phyloP scores from a whole-genome alignment of 2,329 filamentous ascomycete genomes.

The Tolypocladium album region DNA sequence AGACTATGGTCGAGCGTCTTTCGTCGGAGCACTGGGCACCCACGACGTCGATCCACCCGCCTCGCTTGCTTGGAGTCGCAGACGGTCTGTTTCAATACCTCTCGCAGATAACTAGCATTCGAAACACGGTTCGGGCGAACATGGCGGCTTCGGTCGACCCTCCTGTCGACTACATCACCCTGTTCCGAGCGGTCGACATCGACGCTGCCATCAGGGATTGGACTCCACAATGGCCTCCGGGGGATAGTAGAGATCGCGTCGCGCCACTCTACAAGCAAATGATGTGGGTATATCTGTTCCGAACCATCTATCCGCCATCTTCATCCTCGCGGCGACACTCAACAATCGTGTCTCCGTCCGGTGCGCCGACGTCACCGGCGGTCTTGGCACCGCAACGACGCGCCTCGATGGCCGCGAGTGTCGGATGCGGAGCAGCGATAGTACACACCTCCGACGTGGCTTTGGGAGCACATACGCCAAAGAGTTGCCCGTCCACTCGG shows the following conservation, averaged over 20 bases:
- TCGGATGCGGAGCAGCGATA: constrained; percentile 4
- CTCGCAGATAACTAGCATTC: constrained; percentile 65
- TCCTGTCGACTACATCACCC: constrained; percentile 59
- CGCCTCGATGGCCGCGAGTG: constrained; percentile 23
- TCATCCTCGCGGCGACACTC: constrained; percentile 16
- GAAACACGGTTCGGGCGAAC: constrained; percentile 61
- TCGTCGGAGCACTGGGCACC: constrained; percentile 34
- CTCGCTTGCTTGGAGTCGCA: constrained; percentile 65
- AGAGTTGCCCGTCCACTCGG: constrained; percentile 21
- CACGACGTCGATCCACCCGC: constrained; percentile 29
- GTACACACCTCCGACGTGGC: not conserved
- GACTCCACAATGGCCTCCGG: constrained; percentile 51
- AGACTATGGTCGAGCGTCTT: constrained; percentile 22
- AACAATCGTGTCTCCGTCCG: constrained; percentile 16
- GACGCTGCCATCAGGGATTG: constrained; percentile 65
- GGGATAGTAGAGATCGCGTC: constrained; percentile 46
- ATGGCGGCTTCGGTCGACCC: constrained; percentile 53
- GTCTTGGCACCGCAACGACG: constrained; percentile 15
- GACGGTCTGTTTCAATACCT: constrained; percentile 75
- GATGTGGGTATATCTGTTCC: constrained; percentile 54
- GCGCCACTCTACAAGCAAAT: constrained; percentile 53
- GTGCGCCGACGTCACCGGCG: constrained; percentile 5
- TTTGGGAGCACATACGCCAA: constrained; percentile 11
- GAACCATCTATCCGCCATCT: constrained; percentile 48
- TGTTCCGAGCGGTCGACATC: constrained; percentile 65